A percentile compares a stretch with the other conserved stretches of the same genome.
Conservation (phyloP, 257 asterid species). For the Solanum lycopersicoides region DNA sequence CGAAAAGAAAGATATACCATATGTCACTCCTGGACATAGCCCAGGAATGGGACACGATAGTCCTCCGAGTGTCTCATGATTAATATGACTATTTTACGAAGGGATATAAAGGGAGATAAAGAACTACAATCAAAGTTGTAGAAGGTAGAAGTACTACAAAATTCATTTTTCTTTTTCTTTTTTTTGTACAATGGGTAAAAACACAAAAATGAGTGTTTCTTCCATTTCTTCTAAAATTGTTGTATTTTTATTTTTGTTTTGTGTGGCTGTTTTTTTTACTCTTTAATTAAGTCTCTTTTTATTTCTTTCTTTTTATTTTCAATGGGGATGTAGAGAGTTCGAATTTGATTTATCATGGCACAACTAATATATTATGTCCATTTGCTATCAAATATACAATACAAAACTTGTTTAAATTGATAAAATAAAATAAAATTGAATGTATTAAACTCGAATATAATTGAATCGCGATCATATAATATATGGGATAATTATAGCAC, state of each 20-base stretch:
- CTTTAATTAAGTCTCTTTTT: neutral
- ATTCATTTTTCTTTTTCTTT: neutral
- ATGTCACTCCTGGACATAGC: slow-evolving; percentile 53
- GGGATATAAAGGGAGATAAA: neutral
- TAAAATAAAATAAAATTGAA: neutral
- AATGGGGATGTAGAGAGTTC: neutral
- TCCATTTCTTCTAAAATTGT: neutral
- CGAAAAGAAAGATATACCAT: slow-evolving; percentile 28
- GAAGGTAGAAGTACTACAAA: neutral
- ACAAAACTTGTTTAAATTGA: neutral
- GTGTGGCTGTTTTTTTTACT: neutral
- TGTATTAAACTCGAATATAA: neutral
- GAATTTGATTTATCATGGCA: neutral
- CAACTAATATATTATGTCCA: neutral
- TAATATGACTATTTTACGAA: neutral
- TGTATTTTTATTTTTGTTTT: neutral
- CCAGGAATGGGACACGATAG: slow-evolving; percentile 59
- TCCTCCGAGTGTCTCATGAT: slow-evolving; percentile 19
- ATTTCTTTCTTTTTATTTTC: too few species aligned
- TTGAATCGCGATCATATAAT: neutral
- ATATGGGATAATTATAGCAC: neutral
- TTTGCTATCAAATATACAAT: neutral
- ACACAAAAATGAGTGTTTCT: neutral
- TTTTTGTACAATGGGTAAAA: neutral
- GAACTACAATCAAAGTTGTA: neutral